A percentile compares a stretch with the other conserved stretches of the same genome.
Conservation (phyloP, 768 basidiomycete genomes). For the Collybia sordida region DNA sequence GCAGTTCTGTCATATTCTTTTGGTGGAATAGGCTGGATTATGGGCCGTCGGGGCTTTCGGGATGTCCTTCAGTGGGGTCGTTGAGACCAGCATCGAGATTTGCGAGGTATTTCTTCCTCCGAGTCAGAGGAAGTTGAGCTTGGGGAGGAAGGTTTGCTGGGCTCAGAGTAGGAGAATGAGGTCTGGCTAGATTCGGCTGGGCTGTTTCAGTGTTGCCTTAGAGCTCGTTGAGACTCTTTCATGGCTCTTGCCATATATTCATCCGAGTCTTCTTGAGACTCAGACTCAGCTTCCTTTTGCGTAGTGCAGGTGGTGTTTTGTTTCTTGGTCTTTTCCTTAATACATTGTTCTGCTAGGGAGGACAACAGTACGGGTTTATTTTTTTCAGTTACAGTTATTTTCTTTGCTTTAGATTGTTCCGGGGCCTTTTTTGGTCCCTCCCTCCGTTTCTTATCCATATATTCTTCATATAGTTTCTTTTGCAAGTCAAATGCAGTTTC, state of each 20-base stretch:
- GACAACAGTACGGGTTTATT: no score
- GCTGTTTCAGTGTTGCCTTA: background rate
- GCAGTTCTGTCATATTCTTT: slow-evolving; percentile 19
- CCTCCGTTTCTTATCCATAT: background rate
- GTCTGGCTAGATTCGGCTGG: background rate
- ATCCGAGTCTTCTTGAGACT: no score
- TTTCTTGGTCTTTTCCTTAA: no score
- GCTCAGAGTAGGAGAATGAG: background rate
- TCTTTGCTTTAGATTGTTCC: no score
- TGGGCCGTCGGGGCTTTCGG: no score
- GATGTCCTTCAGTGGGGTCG: no score
- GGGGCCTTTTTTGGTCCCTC: background rate
- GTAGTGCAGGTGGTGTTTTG: no score
- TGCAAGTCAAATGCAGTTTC: background rate
- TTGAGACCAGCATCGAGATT: background rate
- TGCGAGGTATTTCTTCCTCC: background rate
- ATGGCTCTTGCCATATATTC: no score
- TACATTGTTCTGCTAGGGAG: no score
- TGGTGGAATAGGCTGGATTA: slow-evolving; percentile 14
- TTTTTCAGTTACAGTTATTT: no score
- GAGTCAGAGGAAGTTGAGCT: background rate
- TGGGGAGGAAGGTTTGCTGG: background rate
- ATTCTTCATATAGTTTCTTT: background rate
- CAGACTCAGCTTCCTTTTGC: no score
- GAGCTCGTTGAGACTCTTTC: background rate